These are phyloP conservation scores for Ceratocystis ficicola DNA, from an alignment of 2,329 filamentous ascomycete genomes.

Conservation along the genomic window DNA sequence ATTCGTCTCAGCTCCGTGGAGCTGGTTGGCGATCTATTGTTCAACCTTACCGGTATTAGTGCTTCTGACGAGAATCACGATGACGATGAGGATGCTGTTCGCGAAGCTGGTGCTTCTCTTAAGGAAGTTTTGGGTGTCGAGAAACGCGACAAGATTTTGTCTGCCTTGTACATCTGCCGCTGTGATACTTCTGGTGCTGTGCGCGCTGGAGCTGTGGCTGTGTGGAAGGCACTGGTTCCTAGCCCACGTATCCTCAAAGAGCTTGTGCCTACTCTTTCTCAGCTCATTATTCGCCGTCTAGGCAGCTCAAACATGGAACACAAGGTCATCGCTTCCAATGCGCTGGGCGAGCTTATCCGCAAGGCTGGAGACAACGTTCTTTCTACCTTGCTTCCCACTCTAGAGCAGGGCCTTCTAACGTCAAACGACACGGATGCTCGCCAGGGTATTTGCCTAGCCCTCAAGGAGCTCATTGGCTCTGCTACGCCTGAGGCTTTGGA, in stretches of 20 bases:
- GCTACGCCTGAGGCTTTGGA: conserved; percentile 80
- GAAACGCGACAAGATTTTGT: conserved; percentile 91
- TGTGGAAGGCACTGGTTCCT: conserved; percentile 95
- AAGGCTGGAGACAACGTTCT: conserved; percentile 93
- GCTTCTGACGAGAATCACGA: conserved; percentile 55
- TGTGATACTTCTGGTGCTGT: conserved; percentile 92
- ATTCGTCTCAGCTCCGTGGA: conserved; percentile 98
- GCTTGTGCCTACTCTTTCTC: conserved; percentile 83
- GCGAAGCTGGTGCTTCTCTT: conserved; percentile 83
- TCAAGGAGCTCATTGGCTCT: conserved; percentile 84
- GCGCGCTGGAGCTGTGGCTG: conserved; percentile 73
- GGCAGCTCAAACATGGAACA: conserved; percentile 97
- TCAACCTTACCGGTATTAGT: conserved; percentile 92
- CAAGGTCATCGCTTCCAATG: conserved; percentile 96
- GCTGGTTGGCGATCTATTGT: conserved; percentile 87
- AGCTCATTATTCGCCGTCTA: conserved; percentile 84
- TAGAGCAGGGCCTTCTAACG: conserved; percentile 79
- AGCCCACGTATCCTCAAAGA: conserved; percentile 89
- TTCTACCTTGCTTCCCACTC: conserved; percentile 72
- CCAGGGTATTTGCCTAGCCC: conserved; percentile 92
- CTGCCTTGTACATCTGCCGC: conserved; percentile 93
- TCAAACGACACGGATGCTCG: conserved; percentile 86
- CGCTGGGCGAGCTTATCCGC: conserved; percentile 88
- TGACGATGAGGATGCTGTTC: conserved; percentile 62
- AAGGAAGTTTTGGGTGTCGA: conserved; percentile 90